These are phyloP conservation scores for Schizosaccharomyces lindneri DNA, from an alignment of 805 yeast species.

Conservation along the genomic window DNA sequence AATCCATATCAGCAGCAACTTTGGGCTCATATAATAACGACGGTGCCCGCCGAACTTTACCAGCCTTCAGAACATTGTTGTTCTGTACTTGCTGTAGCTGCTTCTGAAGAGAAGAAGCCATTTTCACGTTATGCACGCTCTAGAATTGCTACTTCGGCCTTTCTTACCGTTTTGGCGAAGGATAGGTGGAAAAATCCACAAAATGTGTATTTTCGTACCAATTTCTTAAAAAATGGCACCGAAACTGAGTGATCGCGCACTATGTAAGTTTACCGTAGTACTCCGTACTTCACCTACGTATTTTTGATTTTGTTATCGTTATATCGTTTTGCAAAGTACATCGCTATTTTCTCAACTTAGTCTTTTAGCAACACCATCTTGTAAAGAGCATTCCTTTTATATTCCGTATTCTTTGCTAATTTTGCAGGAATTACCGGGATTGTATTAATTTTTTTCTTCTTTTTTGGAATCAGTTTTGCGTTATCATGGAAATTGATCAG, in stretches of 20 bases:
- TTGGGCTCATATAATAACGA: slow-evolving; percentile 70
- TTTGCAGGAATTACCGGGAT: no score
- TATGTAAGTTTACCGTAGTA: no score
- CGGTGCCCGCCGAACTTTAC: slow-evolving; percentile 69
- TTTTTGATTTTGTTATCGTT: no score
- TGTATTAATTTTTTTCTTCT: background rate
- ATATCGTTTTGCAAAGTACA: no score
- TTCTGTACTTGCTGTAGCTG: slow-evolving; percentile 32
- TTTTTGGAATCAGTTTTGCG: background rate
- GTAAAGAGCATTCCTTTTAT: no score
- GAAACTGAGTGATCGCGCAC: no score
- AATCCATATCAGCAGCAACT: slow-evolving; percentile 86
- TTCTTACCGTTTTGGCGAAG: background rate
- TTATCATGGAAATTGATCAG: background rate
- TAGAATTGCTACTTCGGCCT: background rate
- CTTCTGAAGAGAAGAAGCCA: slow-evolving; percentile 27
- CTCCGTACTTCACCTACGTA: no score
- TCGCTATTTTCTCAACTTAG: no score
- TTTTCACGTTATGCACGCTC: background rate
- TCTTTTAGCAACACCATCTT: no score
- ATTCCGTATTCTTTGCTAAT: no score
- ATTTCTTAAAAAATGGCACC: no score
- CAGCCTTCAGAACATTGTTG: slow-evolving; percentile 41
- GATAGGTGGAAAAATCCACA: background rate
- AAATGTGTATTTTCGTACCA: no score